Conservation (phyloP, 208 protist genomes). For the Leishmania martiniquensis region DNA sequence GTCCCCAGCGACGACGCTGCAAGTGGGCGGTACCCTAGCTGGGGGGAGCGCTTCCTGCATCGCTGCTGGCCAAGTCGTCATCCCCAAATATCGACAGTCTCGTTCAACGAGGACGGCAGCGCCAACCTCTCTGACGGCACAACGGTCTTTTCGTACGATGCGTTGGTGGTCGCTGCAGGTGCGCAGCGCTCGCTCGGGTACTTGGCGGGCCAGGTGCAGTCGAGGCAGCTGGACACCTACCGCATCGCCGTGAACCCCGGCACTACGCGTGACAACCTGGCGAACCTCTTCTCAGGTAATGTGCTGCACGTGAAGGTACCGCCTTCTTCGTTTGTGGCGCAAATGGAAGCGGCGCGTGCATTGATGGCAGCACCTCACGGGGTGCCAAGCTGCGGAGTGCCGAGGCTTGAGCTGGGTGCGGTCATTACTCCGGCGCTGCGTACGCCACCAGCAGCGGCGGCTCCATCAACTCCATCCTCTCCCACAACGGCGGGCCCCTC, state of each 20-base stretch:
- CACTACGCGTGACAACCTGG: constrained; percentile 75
- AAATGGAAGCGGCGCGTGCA: constrained; percentile 39
- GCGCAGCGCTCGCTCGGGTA: constrained; percentile 59
- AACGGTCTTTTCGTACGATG: constrained; percentile 72
- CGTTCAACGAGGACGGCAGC: constrained; percentile 28
- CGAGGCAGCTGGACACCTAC: constrained; percentile 56
- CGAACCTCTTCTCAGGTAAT: constrained; percentile 62
- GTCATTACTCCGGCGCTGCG: neutral
- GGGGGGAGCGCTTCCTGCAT: neutral
- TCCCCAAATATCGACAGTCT: neutral
- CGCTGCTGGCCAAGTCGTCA: constrained; percentile 12
- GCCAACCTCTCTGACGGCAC: constrained; percentile 31
- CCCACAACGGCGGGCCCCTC: neutral
- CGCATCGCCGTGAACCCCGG: constrained; percentile 84
- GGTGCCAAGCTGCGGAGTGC: neutral
- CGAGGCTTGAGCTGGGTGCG: neutral
- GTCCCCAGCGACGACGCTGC: constrained; percentile 2
- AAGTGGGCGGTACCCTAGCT: neutral
- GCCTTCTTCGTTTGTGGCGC: constrained; percentile 58
- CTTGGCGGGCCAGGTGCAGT: constrained; percentile 30
- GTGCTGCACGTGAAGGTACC: constrained; percentile 85
- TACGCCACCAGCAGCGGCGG: neutral
- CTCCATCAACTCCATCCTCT: neutral
- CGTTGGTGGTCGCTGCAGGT: constrained; percentile 76
- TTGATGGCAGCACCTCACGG: neutral